Conservation (phyloP, 495 filamentous ascomycete species). For the Usnea hakonensis region DNA sequence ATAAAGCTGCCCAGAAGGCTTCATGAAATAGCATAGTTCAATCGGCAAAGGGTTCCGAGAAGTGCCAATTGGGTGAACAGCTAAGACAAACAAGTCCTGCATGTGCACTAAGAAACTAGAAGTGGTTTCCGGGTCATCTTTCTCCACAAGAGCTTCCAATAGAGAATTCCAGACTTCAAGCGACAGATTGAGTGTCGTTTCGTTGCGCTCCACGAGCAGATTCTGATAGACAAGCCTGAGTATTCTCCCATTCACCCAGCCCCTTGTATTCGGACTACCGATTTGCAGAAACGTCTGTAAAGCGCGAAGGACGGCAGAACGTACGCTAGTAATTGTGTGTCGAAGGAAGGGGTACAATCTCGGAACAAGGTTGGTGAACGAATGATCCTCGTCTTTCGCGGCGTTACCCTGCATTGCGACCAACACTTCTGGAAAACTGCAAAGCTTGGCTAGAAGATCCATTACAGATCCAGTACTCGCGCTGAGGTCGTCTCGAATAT, state of each 20-base stretch:
- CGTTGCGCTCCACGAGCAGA: constrained; percentile 83
- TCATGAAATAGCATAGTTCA: constrained; percentile 80
- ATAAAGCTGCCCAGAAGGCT: constrained; percentile 85
- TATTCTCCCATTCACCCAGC: constrained; percentile 87
- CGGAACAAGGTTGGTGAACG: constrained; percentile 86
- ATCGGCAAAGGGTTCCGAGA: constrained; percentile 82
- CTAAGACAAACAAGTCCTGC: constrained; percentile 66
- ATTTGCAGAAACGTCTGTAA: constrained; percentile 87
- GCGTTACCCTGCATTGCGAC: constrained; percentile 92
- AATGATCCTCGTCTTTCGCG: constrained; percentile 68
- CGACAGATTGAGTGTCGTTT: constrained; percentile 67
- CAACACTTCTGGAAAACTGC: constrained; percentile 86
- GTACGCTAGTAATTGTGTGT: constrained; percentile 93
- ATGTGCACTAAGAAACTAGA: constrained; percentile 63
- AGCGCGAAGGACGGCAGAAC: constrained; percentile 84
- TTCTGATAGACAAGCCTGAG: constrained; percentile 90
- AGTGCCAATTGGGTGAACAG: constrained; percentile 84
- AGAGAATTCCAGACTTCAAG: constrained; percentile 81
- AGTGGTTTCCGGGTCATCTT: constrained; percentile 49
- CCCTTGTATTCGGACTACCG: constrained; percentile 70
- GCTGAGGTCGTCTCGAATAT: constrained; percentile 89
- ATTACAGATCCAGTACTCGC: constrained; percentile 96
- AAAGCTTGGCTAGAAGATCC: constrained; percentile 92
- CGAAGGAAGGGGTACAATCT: constrained; percentile 92
- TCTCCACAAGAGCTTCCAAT: constrained; percentile 53